phyloP scores from a whole-genome alignment of 1,139 yeast genomes.

The Nematodospora anomalae region DNA sequence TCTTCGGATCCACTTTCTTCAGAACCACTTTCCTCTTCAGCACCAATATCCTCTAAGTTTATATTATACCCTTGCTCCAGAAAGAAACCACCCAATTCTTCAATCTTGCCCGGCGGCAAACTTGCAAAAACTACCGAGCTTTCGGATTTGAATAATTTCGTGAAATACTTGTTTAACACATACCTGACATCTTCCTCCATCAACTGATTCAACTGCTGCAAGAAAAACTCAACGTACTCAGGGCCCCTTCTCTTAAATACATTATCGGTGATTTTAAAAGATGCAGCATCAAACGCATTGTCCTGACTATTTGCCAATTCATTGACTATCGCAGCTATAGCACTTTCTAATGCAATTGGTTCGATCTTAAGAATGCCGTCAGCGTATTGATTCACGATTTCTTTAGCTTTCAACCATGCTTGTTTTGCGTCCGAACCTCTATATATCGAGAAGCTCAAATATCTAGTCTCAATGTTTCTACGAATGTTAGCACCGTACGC shows the following conservation, averaged over 20 bases:
- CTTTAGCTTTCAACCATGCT: conserved; percentile 67
- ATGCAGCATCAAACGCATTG: conserved; percentile 62
- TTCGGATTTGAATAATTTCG: conserved; percentile 57
- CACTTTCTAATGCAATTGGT: conserved; percentile 60
- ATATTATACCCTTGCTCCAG: conserved; percentile 59
- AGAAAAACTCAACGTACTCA: conserved; percentile 49
- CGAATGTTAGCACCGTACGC: conserved; percentile 83
- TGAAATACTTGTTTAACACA: conserved; percentile 59
- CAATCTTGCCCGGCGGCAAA: conserved; percentile 67
- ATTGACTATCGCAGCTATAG: conserved; percentile 74
- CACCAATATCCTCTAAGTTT: conserved; percentile 51
- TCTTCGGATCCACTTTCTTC: conserved; percentile 9
- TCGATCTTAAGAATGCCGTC: conserved; percentile 57
- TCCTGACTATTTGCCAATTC: conserved; percentile 66
- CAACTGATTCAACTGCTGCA: conserved; percentile 51
- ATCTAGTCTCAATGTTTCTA: conserved; percentile 65
- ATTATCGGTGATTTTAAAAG: conserved; percentile 62
- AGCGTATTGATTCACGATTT: conserved; percentile 63
- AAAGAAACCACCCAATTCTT: conserved; percentile 49
- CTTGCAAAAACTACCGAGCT: conserved; percentile 66
- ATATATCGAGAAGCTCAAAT: conserved; percentile 64
- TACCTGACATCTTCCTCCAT: conserved; percentile 56
- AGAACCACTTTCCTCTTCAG: conserved; percentile 15
- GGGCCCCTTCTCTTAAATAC: conserved; percentile 72
- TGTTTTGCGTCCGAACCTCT: conserved; percentile 82